Percentiles rank a stretch among this genome's conserved stretches.
Evolutionary conservation across 371 early-diverging fungal species (phyloP).

Genomic region (Circinella minor): DNA sequence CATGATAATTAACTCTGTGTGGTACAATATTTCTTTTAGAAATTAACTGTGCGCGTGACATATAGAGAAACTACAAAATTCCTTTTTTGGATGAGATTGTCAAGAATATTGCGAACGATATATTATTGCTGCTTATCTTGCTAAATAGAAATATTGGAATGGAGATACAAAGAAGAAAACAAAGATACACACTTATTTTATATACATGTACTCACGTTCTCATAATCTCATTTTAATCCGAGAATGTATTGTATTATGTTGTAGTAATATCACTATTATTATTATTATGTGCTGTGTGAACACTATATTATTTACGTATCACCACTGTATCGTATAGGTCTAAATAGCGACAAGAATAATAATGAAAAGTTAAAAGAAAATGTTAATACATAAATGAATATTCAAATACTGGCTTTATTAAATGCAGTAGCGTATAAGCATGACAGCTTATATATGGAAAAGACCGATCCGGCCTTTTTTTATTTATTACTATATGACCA

Average conservation of each 20-base stretch:
- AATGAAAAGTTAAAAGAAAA: too few species aligned
- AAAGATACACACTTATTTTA: too few species aligned
- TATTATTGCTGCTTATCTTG: background rate
- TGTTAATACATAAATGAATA: too few species aligned
- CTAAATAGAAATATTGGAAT: slow-evolving; percentile 1
- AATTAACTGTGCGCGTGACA: slow-evolving; percentile 6
- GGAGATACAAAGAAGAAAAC: background rate
- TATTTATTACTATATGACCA: background rate
- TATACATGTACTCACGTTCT: background rate
- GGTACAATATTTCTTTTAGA: background rate
- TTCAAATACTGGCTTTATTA: too few species aligned
- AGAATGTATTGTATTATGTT: background rate
- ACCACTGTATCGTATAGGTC: too few species aligned
- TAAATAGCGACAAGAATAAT: too few species aligned
- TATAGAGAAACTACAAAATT: background rate
- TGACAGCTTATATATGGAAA: too few species aligned
- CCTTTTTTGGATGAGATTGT: slow-evolving; percentile 7
- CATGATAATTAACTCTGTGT: background rate
- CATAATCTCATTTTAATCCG: slow-evolving; percentile 4
- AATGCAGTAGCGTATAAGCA: too few species aligned
- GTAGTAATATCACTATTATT: background rate
- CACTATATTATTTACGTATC: too few species aligned
- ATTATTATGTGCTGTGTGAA: background rate
- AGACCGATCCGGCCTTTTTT: too few species aligned
- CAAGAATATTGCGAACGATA: slow-evolving; percentile 6